Evolutionary conservation across 306 rosid species (phyloP).

Genomic region (Cucumis sativus): Cucumber_9930_V3 NC_026659.2:871501-872000

Average conservation of each 20-base stretch:
- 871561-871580: background rate
- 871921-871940: no score
- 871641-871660: background rate
- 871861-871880: no score
- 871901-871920: no score
- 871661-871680: background rate
- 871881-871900: no score
- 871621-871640: constrained; percentile 3
- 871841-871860: no score
- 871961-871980: background rate
- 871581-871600: background rate
- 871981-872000: background rate
- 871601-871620: constrained; percentile 4
- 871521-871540: constrained; percentile 37
- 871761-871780: no score
- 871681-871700: background rate
- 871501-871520: constrained; percentile 22
- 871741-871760: no score
- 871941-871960: rapidly evolving
- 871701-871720: background rate
- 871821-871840: no score
- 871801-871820: no score
- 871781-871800: no score
- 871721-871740: no score
- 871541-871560: constrained; percentile 27